Evolutionary conservation across 805 yeast genomes (phyloP), one percentile per base, ranked within the genome.

Genomic region (Priceomyces melissophilus): DNA sequence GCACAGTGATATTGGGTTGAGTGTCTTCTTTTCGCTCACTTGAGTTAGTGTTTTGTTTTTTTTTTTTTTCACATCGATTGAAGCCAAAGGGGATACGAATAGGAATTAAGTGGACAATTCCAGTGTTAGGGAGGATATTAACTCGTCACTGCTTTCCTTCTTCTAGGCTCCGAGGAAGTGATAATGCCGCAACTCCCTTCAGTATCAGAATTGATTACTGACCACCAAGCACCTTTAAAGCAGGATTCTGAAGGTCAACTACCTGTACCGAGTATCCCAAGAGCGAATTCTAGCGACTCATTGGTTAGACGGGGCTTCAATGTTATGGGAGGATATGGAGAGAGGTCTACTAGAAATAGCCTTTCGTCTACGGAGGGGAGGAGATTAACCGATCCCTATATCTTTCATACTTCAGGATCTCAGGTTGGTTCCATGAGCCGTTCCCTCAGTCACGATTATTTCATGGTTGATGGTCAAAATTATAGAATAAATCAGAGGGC

Each of bases 181-280:
- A 36, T 30, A 31, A 43, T 43, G 46, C 46, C 46, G 6, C 46
- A 39, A 27, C 37, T 43, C 11, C 46, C 46, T 12, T 40, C 46
- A 8, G 46, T 43, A 33, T 43, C 42, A 20, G 46, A 43, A 35
- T 30, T 43, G 29, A 43, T 43, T 12, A 40, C 30, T 12, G 25
- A 26, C 30, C 38, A 35, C 13, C 10, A 26, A 32, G 4, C 35
- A 4, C 13, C 25, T 17, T 12, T 20, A n/a, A 32, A 15, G 17
- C 12, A 23, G 16, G 35, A 32, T 23, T 11, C n/a, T 20, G 35
- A 32, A 11, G 25, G 25, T 20, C 4, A 17, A 17, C 35, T 3
- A 11, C 35, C 35, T 13, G 17, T 32, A 26, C 9, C 26, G 10
- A 32, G 10, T 20, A 32, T 32, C 4, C 35, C 35, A 14, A 15